Conservation (phyloP, 306 rosid species). For the Vachellia collinsii region DNA sequence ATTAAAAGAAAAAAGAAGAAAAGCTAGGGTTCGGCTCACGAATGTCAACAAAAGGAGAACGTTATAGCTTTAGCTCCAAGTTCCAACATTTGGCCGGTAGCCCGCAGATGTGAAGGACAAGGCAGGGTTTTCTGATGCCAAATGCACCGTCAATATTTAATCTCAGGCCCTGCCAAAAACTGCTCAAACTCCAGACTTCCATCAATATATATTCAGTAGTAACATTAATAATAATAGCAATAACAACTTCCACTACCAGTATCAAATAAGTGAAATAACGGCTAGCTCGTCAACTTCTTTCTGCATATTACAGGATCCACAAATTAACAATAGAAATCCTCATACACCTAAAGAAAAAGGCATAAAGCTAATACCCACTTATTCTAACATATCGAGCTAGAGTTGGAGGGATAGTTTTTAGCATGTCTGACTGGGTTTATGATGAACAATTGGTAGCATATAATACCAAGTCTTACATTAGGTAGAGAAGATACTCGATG, state of each 20-base stretch:
- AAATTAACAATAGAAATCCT: not conserved
- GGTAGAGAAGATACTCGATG: too few relatives aligned
- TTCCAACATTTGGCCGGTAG: constrained; percentile 59
- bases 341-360: too few relatives aligned
- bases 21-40: constrained; percentile 36
- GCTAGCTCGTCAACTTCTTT: not conserved
- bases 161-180: constrained; percentile 30
- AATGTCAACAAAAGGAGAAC: constrained; percentile 43
- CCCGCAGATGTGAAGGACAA: constrained; percentile 43
- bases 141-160: constrained; percentile 35
- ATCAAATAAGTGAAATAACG: not conserved
- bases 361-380: not conserved
- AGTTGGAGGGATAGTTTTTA: not conserved
- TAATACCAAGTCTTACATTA: too few relatives aligned
- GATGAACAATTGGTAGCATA: too few relatives aligned
- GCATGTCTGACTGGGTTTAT: too few relatives aligned
- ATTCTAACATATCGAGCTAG: not conserved
- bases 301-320: not conserved
- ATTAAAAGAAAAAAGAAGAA: not conserved
- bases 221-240: not conserved
- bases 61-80: constrained; percentile 63
- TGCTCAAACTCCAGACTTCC: constrained; percentile 11
- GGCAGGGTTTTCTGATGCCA: constrained; percentile 37
- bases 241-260: not conserved
- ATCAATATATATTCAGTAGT: not conserved